Evolutionary conservation across 2,329 filamentous ascomycete genomes (phyloP), one percentile per base, ranked within the genome.

Genomic region (Hypocrella siamensis): DNA sequence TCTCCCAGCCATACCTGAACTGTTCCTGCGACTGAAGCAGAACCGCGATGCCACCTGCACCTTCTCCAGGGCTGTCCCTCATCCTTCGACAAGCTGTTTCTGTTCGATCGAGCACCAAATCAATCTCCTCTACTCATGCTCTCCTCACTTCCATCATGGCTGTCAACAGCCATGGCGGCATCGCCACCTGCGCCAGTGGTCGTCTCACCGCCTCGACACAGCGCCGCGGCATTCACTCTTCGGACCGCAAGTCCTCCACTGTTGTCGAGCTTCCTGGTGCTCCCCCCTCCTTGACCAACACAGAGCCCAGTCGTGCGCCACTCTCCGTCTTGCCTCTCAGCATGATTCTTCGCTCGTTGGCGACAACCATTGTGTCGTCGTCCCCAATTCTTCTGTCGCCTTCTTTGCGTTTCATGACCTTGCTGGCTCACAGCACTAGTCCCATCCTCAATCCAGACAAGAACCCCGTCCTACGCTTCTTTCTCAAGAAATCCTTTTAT

Each of bases 401-500:
- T 0, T 85, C 79, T 6, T 62, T 90, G 29, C 63, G 63, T 32
- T 52, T 79, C 36, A 78, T 92, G 56, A 68, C 64, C 6, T 51
- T 67, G 16, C 67, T 92, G 42, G 79, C 85, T 9, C 66, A 83
- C 50, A 75, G 79, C 17, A 68, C 68, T 31, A 75, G 61, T 35
- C 58, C 69, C 2, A 33, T 85, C 0, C 63, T 90, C 35, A 77
- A 78, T 51, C 75, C 84, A 4, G 83, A 92, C 47, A 63, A 58
- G 32, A 93, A 93, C 48, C 72, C 72, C 0, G 29, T 88, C 2
- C 63, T 93, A 12, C 68, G 74, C 27, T 70, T 62, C 37, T 48
- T 85, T 26, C 61, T 93, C 31, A 84, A 85, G 51, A 70, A 75
- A 48, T 92, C 83, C 0, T 85, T 93, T 45, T 93, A 93, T 51